Evolutionary conservation across 2,329 filamentous ascomycete genomes (phyloP).

Genomic region (Sphaceloma murrayae): DNA sequence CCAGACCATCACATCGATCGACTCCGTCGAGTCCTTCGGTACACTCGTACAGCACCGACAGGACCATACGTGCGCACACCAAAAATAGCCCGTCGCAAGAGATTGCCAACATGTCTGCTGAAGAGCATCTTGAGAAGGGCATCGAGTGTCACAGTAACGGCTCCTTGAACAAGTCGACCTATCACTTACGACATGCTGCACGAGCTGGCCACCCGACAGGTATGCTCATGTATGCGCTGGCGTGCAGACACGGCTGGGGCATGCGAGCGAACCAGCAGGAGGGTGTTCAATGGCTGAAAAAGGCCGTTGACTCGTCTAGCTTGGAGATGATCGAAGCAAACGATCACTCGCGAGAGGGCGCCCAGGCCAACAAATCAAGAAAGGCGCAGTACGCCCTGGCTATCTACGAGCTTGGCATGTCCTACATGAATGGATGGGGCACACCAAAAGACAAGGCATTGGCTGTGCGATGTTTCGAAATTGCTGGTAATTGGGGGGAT

Average conservation of each 20-base stretch:
- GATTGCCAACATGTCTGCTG: constrained; percentile 60
- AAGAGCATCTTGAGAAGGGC: constrained; percentile 83
- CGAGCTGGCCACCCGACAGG: constrained; percentile 77
- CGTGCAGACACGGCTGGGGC: constrained; percentile 93
- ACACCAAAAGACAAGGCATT: constrained; percentile 84
- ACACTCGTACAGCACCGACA: constrained; percentile 32
- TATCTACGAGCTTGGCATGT: constrained; percentile 92
- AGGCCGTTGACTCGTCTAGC: constrained; percentile 75
- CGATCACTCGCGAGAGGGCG: constrained; percentile 32
- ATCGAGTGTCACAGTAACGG: constrained; percentile 85
- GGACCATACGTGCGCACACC: constrained; percentile 35
- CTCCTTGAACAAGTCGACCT: constrained; percentile 84
- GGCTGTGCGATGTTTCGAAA: constrained; percentile 88
- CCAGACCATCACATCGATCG: constrained; percentile 14
- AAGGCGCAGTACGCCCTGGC: constrained; percentile 90
- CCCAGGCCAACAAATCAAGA: constrained; percentile 63
- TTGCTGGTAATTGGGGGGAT: constrained; percentile 91
- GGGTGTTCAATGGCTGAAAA: constrained; percentile 83
- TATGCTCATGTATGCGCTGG: constrained; percentile 92
- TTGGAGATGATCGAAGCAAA: constrained; percentile 78
- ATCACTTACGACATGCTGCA: constrained; percentile 84
- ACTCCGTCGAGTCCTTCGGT: constrained; percentile 27
- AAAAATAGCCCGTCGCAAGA: constrained; percentile 26
- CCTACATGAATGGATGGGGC: constrained; percentile 97
- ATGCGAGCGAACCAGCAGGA: constrained; percentile 88